Evolutionary conservation across 2,329 filamentous ascomycete genomes (phyloP).

Genomic region (Monosporascus sp.): DNA sequence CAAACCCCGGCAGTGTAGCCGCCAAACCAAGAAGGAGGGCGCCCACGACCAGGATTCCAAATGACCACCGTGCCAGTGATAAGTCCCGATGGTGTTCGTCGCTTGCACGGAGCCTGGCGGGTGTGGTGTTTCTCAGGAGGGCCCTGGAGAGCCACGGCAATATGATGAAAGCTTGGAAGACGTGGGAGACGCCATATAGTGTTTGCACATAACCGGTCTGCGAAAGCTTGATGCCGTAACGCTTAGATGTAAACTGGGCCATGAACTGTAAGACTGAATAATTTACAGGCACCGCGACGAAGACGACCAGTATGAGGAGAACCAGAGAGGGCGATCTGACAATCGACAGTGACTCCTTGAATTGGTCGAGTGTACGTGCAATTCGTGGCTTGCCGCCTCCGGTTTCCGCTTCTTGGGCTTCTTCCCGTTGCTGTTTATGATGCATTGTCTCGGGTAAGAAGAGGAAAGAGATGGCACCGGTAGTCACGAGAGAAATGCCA

Average conservation of each 20-base stretch:
- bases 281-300: slow-evolving; percentile 13
- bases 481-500: slow-evolving; percentile 9
- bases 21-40: slow-evolving; percentile 19
- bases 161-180: slow-evolving; percentile 20
- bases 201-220: slow-evolving; percentile 27
- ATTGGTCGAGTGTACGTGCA: slow-evolving; percentile 10
- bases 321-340: slow-evolving; percentile 19
- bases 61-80: slow-evolving; percentile 20
- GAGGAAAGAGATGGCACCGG: slow-evolving; percentile 13
- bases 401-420: neutral
- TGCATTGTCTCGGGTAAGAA: slow-evolving; percentile 24
- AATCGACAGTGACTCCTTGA: slow-evolving; percentile 21
- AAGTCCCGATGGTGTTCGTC: slow-evolving; percentile 24
- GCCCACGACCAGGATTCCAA: slow-evolving; percentile 16
- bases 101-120: slow-evolving; percentile 9
- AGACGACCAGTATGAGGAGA: slow-evolving; percentile 14
- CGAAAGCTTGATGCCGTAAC: slow-evolving; percentile 22
- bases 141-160: slow-evolving; percentile 19
- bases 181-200: slow-evolving; percentile 19
- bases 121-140: slow-evolving; percentile 14
- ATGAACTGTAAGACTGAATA: slow-evolving; percentile 18
- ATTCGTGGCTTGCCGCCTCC: slow-evolving; percentile 6
- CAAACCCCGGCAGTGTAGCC: slow-evolving; percentile 18
- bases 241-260: slow-evolving; percentile 26
- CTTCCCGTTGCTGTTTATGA: slow-evolving; percentile 1